phyloP scores from a whole-genome alignment of 257 asterid species.

The Handroanthus guayacan region DNA sequence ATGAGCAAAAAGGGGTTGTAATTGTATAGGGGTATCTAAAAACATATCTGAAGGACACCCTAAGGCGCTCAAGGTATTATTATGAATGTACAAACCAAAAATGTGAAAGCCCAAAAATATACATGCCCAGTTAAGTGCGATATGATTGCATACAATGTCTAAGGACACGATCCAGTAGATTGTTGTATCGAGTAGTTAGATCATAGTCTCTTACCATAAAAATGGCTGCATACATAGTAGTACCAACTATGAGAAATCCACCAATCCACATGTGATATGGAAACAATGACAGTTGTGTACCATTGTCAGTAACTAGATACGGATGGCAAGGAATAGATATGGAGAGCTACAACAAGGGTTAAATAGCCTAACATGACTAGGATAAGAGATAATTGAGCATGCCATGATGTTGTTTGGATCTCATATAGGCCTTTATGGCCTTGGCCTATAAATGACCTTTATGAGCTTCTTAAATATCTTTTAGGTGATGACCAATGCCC shows the following conservation, averaged over 20 bases:
- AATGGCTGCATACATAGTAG: background rate
- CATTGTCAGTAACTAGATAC: background rate
- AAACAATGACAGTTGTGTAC: conserved; percentile 2
- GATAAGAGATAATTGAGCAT: too few species aligned
- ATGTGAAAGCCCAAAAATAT: background rate
- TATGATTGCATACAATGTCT: background rate
- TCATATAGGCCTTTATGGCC: conserved; percentile 14
- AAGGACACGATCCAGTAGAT: background rate
- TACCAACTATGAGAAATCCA: conserved; percentile 14
- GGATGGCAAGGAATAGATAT: background rate
- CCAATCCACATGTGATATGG: conserved; percentile 8
- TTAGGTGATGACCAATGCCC: conserved; percentile 25
- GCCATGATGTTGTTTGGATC: background rate
- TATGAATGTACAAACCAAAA: background rate
- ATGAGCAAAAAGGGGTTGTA: background rate
- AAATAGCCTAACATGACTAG: too few species aligned
- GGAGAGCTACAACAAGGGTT: background rate
- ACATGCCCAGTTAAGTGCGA: background rate
- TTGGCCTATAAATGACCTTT: conserved; percentile 21
- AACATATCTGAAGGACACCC: background rate
- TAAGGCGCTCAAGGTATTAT: background rate
- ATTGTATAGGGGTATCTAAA: too few species aligned
- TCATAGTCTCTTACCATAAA: background rate
- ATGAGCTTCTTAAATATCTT: conserved; percentile 34
- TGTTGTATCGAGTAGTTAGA: background rate